phyloP scores from a whole-genome alignment of 169 alveolate species.

The Plasmodium inui region DNA sequence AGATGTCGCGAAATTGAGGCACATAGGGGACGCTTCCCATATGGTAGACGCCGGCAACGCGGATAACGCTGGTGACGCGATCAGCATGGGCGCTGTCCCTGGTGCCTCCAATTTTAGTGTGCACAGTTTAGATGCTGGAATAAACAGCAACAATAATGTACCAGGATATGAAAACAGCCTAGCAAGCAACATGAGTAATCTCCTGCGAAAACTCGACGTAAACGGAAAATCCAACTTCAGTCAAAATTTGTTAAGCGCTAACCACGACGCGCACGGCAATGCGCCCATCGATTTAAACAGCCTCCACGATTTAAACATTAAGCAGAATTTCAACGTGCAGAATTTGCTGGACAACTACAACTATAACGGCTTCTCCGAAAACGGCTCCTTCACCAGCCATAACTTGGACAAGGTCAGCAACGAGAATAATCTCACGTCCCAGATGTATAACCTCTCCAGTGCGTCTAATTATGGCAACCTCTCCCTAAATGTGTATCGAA shows the following conservation, averaged over 20 bases:
- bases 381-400: neutral
- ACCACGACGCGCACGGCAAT: neutral
- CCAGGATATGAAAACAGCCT: constrained; percentile 10
- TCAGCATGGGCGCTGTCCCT: neutral
- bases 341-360: constrained; percentile 59
- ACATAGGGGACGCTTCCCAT: constrained; percentile 6
- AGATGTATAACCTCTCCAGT: neutral
- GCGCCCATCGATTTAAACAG: constrained; percentile 1
- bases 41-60: neutral
- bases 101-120: neutral
- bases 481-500: constrained; percentile 42
- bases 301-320: constrained; percentile 22
- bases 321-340: constrained; percentile 68
- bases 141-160: neutral
- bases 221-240: neutral
- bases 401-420: neutral
- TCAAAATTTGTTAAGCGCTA: neutral
- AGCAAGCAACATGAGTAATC: neutral
- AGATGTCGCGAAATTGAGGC: constrained; percentile 12
- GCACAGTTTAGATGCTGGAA: neutral
- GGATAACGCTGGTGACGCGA: neutral
- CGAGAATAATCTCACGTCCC: neutral
- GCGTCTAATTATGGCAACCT: constrained; percentile 4
- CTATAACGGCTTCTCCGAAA: constrained; percentile 17
- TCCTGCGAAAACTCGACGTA: neutral